These are phyloP conservation scores for Macrophomina pseudophaseolina DNA, from an alignment of 2,329 filamentous ascomycete species.

Conservation along the genomic window DNA sequence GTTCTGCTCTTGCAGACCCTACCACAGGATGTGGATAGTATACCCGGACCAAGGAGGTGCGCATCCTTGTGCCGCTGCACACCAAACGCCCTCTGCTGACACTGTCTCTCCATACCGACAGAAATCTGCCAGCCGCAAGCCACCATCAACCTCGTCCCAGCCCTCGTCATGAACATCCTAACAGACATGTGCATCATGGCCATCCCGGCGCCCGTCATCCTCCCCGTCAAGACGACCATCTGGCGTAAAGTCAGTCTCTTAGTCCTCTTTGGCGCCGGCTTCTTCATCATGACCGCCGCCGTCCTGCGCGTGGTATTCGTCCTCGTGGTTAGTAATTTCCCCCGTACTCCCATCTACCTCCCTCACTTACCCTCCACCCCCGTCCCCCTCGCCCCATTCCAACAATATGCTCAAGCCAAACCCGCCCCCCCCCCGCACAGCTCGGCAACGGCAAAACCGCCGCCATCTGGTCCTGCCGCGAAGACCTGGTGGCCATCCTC, in stretches of 20 bases:
- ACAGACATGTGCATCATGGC: slow-evolving; percentile 45
- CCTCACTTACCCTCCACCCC: neutral
- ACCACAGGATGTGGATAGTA: slow-evolving; percentile 44
- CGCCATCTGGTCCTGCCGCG: slow-evolving; percentile 48
- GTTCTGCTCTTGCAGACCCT: slow-evolving; percentile 56
- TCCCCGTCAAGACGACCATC: slow-evolving; percentile 36
- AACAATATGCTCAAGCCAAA: neutral
- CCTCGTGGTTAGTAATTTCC: slow-evolving; percentile 34
- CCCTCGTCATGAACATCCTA: slow-evolving; percentile 41
- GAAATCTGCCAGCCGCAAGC: slow-evolving; percentile 43
- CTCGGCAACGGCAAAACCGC: slow-evolving; percentile 30
- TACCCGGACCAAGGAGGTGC: slow-evolving; percentile 46
- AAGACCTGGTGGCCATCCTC: slow-evolving; percentile 47
- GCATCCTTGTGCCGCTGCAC: slow-evolving; percentile 15
- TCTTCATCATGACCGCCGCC: slow-evolving; percentile 43
- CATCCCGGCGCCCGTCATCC: slow-evolving; percentile 44
- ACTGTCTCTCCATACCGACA: neutral
- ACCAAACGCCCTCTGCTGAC: too few species aligned
- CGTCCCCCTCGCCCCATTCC: too few species aligned
- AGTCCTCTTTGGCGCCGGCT: slow-evolving; percentile 40
- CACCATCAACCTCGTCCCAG: slow-evolving; percentile 38
- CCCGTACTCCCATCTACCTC: neutral
- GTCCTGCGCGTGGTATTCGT: slow-evolving; percentile 37
- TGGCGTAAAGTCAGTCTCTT: slow-evolving; percentile 39
- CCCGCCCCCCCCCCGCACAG: slow-evolving; percentile 7